Base-by-base conservation (phyloP, 2,329 filamentous ascomycete genomes). In the Fusarium dimerum region DNA sequence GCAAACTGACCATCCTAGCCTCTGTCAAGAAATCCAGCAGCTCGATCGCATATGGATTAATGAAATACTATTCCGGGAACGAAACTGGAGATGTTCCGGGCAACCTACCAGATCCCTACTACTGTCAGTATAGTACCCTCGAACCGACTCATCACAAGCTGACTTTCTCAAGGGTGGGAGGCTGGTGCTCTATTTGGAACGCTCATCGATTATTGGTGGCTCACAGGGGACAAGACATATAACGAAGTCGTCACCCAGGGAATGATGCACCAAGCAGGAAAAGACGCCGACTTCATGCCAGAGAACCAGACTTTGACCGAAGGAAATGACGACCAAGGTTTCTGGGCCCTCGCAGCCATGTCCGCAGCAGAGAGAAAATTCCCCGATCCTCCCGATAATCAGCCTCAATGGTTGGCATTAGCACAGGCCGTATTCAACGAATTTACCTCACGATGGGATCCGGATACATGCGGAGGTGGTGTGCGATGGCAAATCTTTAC, bases 401-500 rank as follows among this genome's bases (percentile, higher is more conserved):
- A 82, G 55, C 77, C 83, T 0, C 74, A 83, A 57, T 88, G 85
- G 80, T 72, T 87, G 5, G 78, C 84, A 2, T 76, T 91, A 6
- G 87, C 84, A 0, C 82, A 88, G 66, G 84, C 83, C 40, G 86
- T 89, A 2, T 60, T 49, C 36, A 47, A 59, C 10, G 38, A 39
- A 6, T 52, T 56, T 15, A 48, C 52, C 1, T 8, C 10, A 1
- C 43, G 57, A 9, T 92, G 82, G 65, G 84, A 88, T 56, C 81
- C 81, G 1, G 77, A 81, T 0, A 78, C 76, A 2, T 92, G 89
- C 65, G 75, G 77, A 32, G 88, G 88, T 56, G 89, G 88, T 7
- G 66, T 92, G 59, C 78, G 87, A 61, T 91, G 88, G 88, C 89
- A 93, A 73, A 88, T 93, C 47, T 88, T 84, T 56, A 73, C 80